Conservation (phyloP, 495 filamentous ascomycete genomes). For the Aspergillus nanangensis region DNA sequence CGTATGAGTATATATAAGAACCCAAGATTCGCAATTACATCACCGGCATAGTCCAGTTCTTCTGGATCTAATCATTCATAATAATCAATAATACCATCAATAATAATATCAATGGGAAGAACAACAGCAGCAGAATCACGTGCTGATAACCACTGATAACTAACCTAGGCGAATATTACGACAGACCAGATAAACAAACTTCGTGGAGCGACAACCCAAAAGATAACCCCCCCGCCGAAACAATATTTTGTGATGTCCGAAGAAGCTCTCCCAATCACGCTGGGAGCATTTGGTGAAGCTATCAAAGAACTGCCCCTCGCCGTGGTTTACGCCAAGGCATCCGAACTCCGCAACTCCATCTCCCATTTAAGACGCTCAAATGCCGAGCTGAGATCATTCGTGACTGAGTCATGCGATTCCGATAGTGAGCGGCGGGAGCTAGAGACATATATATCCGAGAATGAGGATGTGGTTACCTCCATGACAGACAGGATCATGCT, state of each 20-base stretch:
- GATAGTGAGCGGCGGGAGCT: slow-evolving; percentile 62
- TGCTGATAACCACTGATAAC: slow-evolving; percentile 10
- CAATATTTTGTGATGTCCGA: slow-evolving; percentile 26
- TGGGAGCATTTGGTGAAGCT: slow-evolving; percentile 55
- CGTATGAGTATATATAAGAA: too few relatives aligned
- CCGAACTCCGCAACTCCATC: slow-evolving; percentile 79
- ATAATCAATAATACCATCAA: too few relatives aligned
- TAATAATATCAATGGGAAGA: too few relatives aligned
- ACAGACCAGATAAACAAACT: too few relatives aligned
- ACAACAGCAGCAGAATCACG: slow-evolving; percentile 6
- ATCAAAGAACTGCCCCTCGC: slow-evolving; percentile 67
- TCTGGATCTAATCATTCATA: too few relatives aligned
- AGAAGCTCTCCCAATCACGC: slow-evolving; percentile 32
- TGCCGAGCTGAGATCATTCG: slow-evolving; percentile 60
- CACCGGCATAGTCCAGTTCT: too few relatives aligned
- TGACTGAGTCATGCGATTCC: slow-evolving; percentile 41
- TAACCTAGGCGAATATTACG: background rate
- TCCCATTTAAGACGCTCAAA: slow-evolving; percentile 78
- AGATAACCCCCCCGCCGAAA: background rate
- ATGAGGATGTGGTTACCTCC: slow-evolving; percentile 64
- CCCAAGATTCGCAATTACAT: too few relatives aligned
- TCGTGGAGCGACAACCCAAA: too few relatives aligned
- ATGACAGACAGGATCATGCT: slow-evolving; percentile 69
- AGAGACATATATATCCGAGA: slow-evolving; percentile 53
- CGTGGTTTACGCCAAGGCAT: slow-evolving; percentile 71